Conservation (phyloP, 2,329 filamentous ascomycete species). For the Penicillium freii region DNA sequence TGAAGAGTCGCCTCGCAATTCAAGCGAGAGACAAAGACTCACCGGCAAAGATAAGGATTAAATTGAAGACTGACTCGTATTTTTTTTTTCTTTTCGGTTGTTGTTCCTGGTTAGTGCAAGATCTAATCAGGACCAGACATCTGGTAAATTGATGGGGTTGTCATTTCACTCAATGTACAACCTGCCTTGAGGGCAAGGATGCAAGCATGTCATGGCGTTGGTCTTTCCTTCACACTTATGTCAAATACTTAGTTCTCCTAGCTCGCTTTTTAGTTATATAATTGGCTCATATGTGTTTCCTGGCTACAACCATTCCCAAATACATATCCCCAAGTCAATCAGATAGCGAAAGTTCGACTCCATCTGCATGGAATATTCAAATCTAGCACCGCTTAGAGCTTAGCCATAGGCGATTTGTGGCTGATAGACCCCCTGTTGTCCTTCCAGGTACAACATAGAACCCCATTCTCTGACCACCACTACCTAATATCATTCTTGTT, state of each 20-base stretch:
- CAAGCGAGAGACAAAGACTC: slow-evolving; percentile 52
- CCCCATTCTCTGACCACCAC: too few species aligned
- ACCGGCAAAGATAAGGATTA: slow-evolving; percentile 43
- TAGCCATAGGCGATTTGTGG: too few species aligned
- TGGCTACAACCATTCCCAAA: neutral
- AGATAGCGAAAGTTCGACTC: neutral
- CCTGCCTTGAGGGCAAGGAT: slow-evolving; percentile 7
- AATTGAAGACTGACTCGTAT: neutral
- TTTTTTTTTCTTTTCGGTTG: neutral
- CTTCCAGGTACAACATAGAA: too few species aligned
- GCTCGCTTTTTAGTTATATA: slow-evolving; percentile 15
- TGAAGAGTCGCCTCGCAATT: slow-evolving; percentile 55
- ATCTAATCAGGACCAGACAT: neutral
- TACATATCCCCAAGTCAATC: neutral
- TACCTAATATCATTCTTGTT: neutral
- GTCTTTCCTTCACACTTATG: slow-evolving; percentile 14
- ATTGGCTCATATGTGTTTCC: slow-evolving; percentile 3
- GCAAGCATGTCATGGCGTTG: slow-evolving; percentile 29
- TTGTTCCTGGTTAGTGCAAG: neutral
- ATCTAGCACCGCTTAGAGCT: neutral
- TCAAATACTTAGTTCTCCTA: slow-evolving; percentile 12
- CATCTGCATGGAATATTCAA: neutral
- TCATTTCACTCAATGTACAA: slow-evolving; percentile 5
- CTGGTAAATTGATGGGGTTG: neutral
- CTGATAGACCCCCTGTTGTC: too few species aligned